Base-by-base conservation (phyloP, 208 protist genomes). In the Crithidia mellificae region DNA sequence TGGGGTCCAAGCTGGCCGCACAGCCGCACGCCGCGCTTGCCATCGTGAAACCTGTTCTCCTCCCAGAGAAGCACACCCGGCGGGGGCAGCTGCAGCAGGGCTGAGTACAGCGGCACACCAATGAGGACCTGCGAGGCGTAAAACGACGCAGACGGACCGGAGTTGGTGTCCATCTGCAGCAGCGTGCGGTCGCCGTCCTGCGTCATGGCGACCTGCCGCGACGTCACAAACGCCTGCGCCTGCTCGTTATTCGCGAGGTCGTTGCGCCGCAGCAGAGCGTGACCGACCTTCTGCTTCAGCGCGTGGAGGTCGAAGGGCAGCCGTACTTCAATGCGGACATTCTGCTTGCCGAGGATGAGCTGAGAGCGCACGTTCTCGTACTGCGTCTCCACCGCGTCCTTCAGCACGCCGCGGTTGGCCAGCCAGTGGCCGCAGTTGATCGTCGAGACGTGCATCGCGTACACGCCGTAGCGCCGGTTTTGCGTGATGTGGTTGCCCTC, bases 151-250 rank as follows among this genome's bases (percentile, higher is more conserved):
- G 75, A 62, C 24, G 79, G 80, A 6, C 44, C 41, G 9, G 68
- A 51, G 20, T 75, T 52, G 4, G 90, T 95, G 79, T 95, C 90
- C 51, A 93, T 61, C 38, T 91, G 78, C 19, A 95, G 62, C 39
- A 95, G 74, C 9, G 83, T 88, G 17, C 73, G 68, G 8, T 63
- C 63, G 4, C 65, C 58, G 65, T 91, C 84, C 8, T 63, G 27
- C 15, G 81, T 65, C 30, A 84, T 19, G 15, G 72, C 86, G 34
- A 93, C 77, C 65, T 91, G 93, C 24, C 84, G 76, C 44, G 90
- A 82, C 30, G 85, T 88, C 17, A 93, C 67, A 56, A 83, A 67
- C 9, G 76, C 76, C 56, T 93, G 90, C 5, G 47, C 36, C n/a
- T 52, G 22, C 19, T 20, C 22, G 56, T 93, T 93, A n/a, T 63